Evolutionary conservation across 768 basidiomycete species (phyloP), one percentile per base, ranked within the genome.

Genomic region (Coprinellus micaceus): DNA sequence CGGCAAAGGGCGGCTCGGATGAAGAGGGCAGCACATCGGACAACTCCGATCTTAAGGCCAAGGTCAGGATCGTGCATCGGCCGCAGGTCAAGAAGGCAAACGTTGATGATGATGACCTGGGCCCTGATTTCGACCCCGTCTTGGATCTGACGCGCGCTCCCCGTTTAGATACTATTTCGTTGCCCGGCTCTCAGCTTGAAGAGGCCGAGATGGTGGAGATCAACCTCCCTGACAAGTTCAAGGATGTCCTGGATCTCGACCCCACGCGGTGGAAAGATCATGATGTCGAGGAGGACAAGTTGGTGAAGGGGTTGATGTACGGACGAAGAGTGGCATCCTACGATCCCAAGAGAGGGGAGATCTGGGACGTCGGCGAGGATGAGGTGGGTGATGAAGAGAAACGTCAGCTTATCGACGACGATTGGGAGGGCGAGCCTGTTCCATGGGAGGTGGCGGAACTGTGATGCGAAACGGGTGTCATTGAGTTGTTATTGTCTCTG

Each of bases 341-440:
- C 65, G 81, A 90, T 58, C 74, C 83, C 13, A 71, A 64, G 50
- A 85, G 77, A 66, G 88, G 86, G 2, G 82, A 86, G 55, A 82
- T 91, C 56, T 91, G 89, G 89, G 84, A 82, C 62, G 82, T 82
- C 40, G 89, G 89, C 22, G 89, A 91, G 67, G 58, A 62, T 10
- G 54, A 58, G 33, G 54, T 22, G 30, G 51, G 50, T 24, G 56
- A 56, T 37, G 43, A 48, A 10, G 58, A 57, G 44, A 66, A 67
- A 67, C 63, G 70, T 40, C 66, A 64, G 22, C 81, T 78, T 48
- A 75, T 69, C 28, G 83, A 82, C 63, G 80, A 81, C 41, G 85
- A 86, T 60, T 92, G 90, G 90, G 90, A 91, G 69, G 83, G 86
- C 33, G 89, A 91, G 68, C 85, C 86, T 36, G 79, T 91, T 33